Evolutionary conservation across 352 stramenopile species (phyloP).

Genomic region (Pythium oligandrum): DNA sequence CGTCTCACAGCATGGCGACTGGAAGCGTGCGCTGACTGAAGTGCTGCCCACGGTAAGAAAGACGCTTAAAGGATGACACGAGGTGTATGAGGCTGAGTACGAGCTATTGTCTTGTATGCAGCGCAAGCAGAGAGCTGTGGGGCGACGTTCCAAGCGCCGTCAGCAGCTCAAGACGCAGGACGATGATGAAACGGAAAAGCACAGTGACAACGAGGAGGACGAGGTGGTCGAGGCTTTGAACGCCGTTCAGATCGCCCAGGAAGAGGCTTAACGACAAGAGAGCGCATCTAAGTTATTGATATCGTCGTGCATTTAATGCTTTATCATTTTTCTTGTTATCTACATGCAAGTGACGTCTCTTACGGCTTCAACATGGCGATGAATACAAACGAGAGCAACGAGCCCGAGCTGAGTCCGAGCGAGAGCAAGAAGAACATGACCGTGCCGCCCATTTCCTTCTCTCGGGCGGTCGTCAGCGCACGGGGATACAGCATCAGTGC

Average conservation of each 20-base stretch:
- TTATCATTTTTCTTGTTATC: too few relatives aligned
- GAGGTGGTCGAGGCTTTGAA: too few relatives aligned
- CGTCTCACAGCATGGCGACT: slow-evolving; percentile 38
- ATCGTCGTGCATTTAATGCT: too few relatives aligned
- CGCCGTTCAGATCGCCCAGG: too few relatives aligned
- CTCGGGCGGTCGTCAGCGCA: slow-evolving; percentile 40
- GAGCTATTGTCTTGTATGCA: slow-evolving; percentile 2
- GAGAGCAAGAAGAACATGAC: slow-evolving; percentile 84
- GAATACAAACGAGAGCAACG: slow-evolving; percentile 73
- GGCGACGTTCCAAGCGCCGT: slow-evolving; percentile 11
- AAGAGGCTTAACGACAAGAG: too few relatives aligned
- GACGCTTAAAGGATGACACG: background rate
- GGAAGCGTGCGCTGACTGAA: slow-evolving; percentile 36
- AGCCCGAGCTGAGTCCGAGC: slow-evolving; percentile 60
- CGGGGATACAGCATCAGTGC: slow-evolving; percentile 77
- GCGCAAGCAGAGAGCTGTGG: slow-evolving; percentile 13
- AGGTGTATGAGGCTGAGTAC: background rate
- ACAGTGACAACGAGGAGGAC: too few relatives aligned
- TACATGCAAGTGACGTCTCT: background rate
- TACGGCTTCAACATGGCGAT: slow-evolving; percentile 71
- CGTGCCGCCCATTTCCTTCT: slow-evolving; percentile 70
- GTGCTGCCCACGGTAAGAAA: slow-evolving; percentile 45
- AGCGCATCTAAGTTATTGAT: too few relatives aligned
- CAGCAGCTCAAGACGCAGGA: background rate
- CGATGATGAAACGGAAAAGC: background rate